Evolutionary conservation across 1,284 basidiomycete species (phyloP), one percentile per base, ranked within the genome.

Genomic region (Leccinum holopus): DNA sequence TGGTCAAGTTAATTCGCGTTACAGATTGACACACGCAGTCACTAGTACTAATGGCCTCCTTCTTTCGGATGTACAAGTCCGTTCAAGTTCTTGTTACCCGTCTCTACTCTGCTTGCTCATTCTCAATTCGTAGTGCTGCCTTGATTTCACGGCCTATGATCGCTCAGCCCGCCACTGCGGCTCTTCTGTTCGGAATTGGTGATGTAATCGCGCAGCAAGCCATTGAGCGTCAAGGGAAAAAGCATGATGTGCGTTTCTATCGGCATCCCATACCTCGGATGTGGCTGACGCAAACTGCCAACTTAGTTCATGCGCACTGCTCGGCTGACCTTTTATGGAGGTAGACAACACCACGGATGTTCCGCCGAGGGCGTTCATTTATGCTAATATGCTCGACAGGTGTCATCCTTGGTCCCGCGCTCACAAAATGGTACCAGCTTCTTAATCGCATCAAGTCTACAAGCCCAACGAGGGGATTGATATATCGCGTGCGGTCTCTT

Each of bases 121-220:
- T 41, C 14, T 32, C 6, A 21, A 33, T 33, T 54, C 53, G 6
- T 72, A 91, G 90, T 71, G 77, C 85, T 0, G 77, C 82, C 14
- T 79, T 91, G 39, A 75, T 88, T 57, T 83, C 85, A 21, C 79
- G 84, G n/a, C 90, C 90, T 0, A 79, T 90, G 78, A 58, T 84
- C 16, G 77, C 85, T 4, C 88, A 90, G 68, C 88, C 85, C 63
- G 75, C 76, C 1, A 90, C 90, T 0, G 87, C 89, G 1, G 86
- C 83, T 1, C 71, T 87, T 52, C 77, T 94, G 16, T 94, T 92
- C 68, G 87, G 88, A 53, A 78, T 85, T 9, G 93, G 92, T n/a
- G 94, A 95, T 71, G 69, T 92, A 1, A 82, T 95, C 41, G 92
- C 93, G 0, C 93, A 95, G 75, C 90, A 95, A 72, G 87, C 80